Evolutionary conservation across 768 basidiomycete genomes (phyloP).

Genomic region (Tylopilus vinaceipallidus): DNA sequence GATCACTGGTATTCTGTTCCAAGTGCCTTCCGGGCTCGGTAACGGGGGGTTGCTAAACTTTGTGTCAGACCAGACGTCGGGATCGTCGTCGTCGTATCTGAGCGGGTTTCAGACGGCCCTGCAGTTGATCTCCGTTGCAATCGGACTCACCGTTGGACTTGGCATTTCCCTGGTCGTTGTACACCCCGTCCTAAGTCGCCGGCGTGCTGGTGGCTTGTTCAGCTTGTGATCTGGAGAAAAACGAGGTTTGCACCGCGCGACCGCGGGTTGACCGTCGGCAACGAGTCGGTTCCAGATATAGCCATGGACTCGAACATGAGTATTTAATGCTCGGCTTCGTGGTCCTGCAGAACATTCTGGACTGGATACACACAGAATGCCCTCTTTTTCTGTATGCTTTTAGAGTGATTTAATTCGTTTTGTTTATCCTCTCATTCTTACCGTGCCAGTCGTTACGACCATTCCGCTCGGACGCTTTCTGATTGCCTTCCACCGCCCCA

Average conservation of each 20-base stretch:
- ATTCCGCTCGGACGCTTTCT: not conserved
- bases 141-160: conserved; percentile 78
- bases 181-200: conserved; percentile 58
- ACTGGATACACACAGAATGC: too few relatives aligned
- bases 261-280: not conserved
- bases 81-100: conserved; percentile 54
- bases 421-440: conserved; percentile 5
- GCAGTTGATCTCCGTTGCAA: conserved; percentile 72
- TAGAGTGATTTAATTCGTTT: conserved; percentile 13
- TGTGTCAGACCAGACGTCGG: conserved; percentile 52
- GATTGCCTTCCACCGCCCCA: not conserved
- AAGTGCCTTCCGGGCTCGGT: conserved; percentile 79
- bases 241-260: not conserved
- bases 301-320: too few relatives aligned
- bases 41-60: conserved; percentile 78
- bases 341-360: too few relatives aligned
- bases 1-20: conserved; percentile 82
- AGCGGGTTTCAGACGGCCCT: conserved; percentile 74
- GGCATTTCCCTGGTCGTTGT: conserved; percentile 68
- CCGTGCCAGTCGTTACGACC: not conserved
- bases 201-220: conserved; percentile 59
- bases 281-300: not conserved
- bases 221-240: conserved; percentile 42
- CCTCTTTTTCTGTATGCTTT: not conserved
- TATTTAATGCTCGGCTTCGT: too few relatives aligned